phyloP scores from a whole-genome alignment of 345 rosid genomes.

The Triadica sebifera region DNA sequence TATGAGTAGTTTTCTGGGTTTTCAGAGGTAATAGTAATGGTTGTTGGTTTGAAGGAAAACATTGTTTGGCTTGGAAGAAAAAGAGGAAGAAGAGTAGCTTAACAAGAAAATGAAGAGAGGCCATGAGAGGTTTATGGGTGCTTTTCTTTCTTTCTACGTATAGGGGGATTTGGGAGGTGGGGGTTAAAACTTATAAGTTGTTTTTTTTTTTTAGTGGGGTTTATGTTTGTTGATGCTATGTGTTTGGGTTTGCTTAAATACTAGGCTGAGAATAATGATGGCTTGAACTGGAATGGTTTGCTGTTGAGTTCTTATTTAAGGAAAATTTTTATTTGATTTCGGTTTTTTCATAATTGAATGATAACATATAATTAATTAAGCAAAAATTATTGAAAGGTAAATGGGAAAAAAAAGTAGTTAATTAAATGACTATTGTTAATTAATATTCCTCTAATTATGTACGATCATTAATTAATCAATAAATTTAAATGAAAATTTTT shows the following conservation, averaged over 20 bases:
- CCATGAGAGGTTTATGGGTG: slow-evolving; percentile 12
- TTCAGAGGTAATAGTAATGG: slow-evolving; percentile 42
- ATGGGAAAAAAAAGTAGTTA: too few relatives aligned
- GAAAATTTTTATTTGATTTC: too few relatives aligned
- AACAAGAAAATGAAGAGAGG: slow-evolving; percentile 11
- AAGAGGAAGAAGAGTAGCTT: slow-evolving; percentile 33
- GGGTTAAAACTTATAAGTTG: background rate
- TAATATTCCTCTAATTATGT: too few relatives aligned
- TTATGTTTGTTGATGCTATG: background rate
- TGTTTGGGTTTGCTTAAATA: slow-evolving; percentile 11
- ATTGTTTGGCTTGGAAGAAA: slow-evolving; percentile 27
- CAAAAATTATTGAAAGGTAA: too few relatives aligned
- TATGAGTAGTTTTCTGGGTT: slow-evolving; percentile 4
- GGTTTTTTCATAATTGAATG: too few relatives aligned
- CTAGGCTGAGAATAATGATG: background rate
- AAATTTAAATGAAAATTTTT: too few relatives aligned
- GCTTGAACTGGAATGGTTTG: background rate
- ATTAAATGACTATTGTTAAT: too few relatives aligned
- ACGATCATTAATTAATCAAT: too few relatives aligned
- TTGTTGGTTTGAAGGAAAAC: slow-evolving; percentile 36
- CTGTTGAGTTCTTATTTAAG: background rate
- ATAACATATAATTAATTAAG: too few relatives aligned
- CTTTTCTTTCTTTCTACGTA: too few relatives aligned
- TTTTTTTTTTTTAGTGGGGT: slow-evolving; percentile 8
- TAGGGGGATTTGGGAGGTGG: too few relatives aligned